Evolutionary conservation across 805 yeast genomes (phyloP), one percentile per base, ranked within the genome.

Genomic region (Komagataella kurtzmanii): DNA sequence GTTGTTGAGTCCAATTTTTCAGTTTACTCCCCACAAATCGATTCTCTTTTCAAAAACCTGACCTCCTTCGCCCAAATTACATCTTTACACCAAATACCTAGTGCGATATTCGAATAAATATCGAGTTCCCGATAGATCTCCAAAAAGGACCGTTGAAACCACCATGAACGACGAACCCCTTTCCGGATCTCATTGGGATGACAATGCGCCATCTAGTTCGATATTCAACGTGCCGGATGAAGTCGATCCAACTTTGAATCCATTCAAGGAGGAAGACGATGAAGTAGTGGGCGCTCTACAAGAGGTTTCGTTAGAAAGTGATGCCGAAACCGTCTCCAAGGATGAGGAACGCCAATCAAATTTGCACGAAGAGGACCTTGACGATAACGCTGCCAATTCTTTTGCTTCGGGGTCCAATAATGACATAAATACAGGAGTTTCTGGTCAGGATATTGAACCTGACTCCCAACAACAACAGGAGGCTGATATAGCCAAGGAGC

Each of bases 401-500:
- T 14, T 2, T 8, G 14, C 10, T 8, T 30, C 12, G 12, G 40
- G 40, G 14, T 30, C 40, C 14, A 30, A 30, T 30, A 14, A 14
- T 30, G 40, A 14, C 40, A 30, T 8, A 30, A 14, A 30, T 30
- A 30, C 40, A 14, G 40, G 40, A 30, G 12, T 5, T 30, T 8
- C 40, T 30, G 5, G 14, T 14, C 40, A 30, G 40, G 40, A 14
- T 10, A 6, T 3, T 30, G 40, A 8, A 30, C 14, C n/a, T 4
- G 40, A 30, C 14, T 4, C 1, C 10, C n/a, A 30, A 30, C 40
- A 14, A 30, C 40, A 30, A 8, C 40, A 30, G 40, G 40, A 30
- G 14, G 40, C 40, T 30, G 40, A 10, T 14, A 30, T 30, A 30
- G 40, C 40, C 40, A 30, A 14, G 40, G 59, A 58, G 36, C 45